Conservation (phyloP, 164 flowering plant species). For the Aristolochia contorta region DNA sequence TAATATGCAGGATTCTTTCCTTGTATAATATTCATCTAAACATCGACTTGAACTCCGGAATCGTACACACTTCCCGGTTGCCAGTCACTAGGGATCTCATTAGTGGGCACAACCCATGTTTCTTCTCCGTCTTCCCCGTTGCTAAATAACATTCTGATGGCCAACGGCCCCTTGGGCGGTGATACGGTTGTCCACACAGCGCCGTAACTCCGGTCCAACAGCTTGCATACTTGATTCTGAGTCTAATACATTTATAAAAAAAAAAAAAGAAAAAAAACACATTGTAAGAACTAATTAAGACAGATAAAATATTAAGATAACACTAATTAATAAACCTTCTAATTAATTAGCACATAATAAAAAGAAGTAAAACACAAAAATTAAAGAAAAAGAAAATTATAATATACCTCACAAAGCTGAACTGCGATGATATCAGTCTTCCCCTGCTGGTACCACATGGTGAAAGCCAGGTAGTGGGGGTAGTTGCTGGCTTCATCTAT, state of each 20-base stretch:
- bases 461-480: constrained; percentile 71
- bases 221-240: constrained; percentile 52
- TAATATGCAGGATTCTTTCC: too few relatives aligned
- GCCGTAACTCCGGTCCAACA: constrained; percentile 66
- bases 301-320: not conserved
- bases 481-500: constrained; percentile 63
- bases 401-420: constrained; percentile 86
- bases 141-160: constrained; percentile 66
- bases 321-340: too few relatives aligned
- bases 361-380: too few relatives aligned
- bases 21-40: not conserved
- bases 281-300: not conserved
- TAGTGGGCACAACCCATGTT: constrained; percentile 59
- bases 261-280: not conserved
- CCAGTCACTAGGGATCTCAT: constrained; percentile 62
- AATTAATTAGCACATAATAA: not conserved
- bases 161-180: constrained; percentile 67
- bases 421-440: constrained; percentile 66
- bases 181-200: constrained; percentile 61
- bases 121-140: constrained; percentile 63
- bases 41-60: constrained; percentile 67
- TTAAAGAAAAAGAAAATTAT: too few relatives aligned
- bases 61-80: constrained; percentile 68
- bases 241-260: constrained; percentile 39
- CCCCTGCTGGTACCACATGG: constrained; percentile 73